phyloP scores from a whole-genome alignment of 257 asterid genomes.

The Thymus mandschuricus region DNA sequence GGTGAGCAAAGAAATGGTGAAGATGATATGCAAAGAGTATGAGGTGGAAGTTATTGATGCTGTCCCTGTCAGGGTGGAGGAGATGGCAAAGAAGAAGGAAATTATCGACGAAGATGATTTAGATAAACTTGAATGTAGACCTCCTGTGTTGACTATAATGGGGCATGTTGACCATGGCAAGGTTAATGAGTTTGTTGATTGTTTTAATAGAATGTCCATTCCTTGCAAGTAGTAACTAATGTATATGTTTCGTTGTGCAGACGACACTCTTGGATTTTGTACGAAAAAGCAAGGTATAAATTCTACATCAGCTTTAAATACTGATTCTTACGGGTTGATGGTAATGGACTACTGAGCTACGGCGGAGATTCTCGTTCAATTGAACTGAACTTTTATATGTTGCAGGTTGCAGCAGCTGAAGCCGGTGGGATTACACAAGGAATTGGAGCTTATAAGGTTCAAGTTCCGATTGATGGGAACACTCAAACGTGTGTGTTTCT shows the following conservation, averaged over 20 bases:
- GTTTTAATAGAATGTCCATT: not conserved
- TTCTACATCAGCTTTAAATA: slow-evolving; percentile 14
- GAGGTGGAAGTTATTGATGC: slow-evolving; percentile 92
- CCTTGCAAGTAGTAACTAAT: slow-evolving; percentile 19
- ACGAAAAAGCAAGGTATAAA: slow-evolving; percentile 75
- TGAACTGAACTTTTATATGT: slow-evolving; percentile 30
- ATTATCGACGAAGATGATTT: slow-evolving; percentile 79
- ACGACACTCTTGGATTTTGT: slow-evolving; percentile 92
- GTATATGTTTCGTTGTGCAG: slow-evolving; percentile 49
- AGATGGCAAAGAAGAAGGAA: slow-evolving; percentile 88
- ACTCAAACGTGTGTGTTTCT: slow-evolving; percentile 86
- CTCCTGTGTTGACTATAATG: slow-evolving; percentile 96
- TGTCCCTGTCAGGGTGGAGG: slow-evolving; percentile 65
- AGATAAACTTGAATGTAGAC: slow-evolving; percentile 77
- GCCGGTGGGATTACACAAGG: slow-evolving; percentile 99
- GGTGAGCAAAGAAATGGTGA: slow-evolving; percentile 92
- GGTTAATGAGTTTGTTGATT: slow-evolving; percentile 42
- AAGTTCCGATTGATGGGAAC: slow-evolving; percentile 81
- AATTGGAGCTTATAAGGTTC: slow-evolving; percentile 95
- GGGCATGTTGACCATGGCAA: slow-evolving; percentile 99
- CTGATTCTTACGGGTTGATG: slow-evolving; percentile 1
- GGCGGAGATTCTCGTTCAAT: slow-evolving; percentile 17
- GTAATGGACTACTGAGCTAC: slow-evolving; percentile 13
- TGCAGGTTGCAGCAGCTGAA: slow-evolving; percentile 90
- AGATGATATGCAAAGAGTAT: slow-evolving; percentile 84